These are phyloP conservation scores for Groenewaldozyma tartarivorans DNA, from an alignment of 805 yeast species.

Conservation along the genomic window DNA sequence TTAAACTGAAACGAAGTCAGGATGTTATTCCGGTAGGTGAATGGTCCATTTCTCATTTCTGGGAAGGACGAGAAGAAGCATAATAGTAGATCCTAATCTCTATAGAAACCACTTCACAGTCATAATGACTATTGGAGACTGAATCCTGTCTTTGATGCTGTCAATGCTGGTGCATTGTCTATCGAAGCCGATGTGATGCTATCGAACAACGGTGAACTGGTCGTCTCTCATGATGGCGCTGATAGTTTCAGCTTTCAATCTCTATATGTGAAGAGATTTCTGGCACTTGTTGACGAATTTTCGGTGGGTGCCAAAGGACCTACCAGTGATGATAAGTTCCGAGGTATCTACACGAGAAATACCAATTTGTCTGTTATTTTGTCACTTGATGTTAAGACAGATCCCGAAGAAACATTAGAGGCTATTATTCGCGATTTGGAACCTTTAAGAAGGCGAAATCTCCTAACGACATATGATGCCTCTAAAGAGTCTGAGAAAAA, in stretches of 20 bases:
- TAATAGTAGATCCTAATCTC: too few relatives aligned
- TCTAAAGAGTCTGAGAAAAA: too few relatives aligned
- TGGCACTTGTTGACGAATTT: constrained; percentile 8
- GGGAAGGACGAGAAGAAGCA: too few relatives aligned
- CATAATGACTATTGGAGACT: constrained; percentile 64
- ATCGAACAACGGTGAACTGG: constrained; percentile 11
- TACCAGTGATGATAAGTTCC: constrained; percentile 1
- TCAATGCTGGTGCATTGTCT: constrained; percentile 41
- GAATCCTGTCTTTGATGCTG: constrained; percentile 50
- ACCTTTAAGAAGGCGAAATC: constrained; percentile 39
- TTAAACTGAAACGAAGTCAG: too few relatives aligned
- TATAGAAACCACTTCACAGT: constrained; percentile 40
- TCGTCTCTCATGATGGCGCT: constrained; percentile 8
- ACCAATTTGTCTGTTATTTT: constrained; percentile 35
- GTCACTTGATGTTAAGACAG: constrained; percentile 55
- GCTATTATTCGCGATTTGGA: constrained; percentile 37
- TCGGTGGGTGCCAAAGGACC: constrained; percentile 1
- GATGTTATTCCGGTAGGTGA: too few relatives aligned
- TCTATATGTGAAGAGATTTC: constrained; percentile 6
- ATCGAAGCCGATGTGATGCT: constrained; percentile 64
- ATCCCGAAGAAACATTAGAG: constrained; percentile 35
- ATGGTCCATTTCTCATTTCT: too few relatives aligned
- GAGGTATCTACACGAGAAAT: constrained; percentile 7
- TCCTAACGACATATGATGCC: too few relatives aligned
- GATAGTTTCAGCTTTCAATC: constrained; percentile 2